These are phyloP conservation scores for Thyridium curvatum DNA, from an alignment of 2,329 filamentous ascomycete species.

Conservation along the genomic window DNA sequence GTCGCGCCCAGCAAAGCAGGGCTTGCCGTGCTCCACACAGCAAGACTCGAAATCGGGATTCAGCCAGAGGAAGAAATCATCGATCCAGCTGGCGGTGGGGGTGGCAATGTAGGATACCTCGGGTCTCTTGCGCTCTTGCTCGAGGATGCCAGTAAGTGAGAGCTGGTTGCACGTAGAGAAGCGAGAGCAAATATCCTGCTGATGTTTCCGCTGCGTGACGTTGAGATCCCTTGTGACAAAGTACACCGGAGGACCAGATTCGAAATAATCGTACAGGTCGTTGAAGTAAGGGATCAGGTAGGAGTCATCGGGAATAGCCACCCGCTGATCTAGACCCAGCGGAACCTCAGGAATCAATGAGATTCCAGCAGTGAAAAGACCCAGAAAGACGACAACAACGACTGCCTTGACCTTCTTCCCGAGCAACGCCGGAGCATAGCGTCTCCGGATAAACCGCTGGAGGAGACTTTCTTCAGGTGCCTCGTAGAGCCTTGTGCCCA, in stretches of 20 bases:
- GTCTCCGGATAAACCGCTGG: slow-evolving; percentile 83
- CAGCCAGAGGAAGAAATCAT: slow-evolving; percentile 96
- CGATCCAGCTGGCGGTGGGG: slow-evolving; percentile 89
- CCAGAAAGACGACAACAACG: slow-evolving; percentile 77
- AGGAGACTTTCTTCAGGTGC: slow-evolving; percentile 77
- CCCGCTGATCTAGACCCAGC: slow-evolving; percentile 87
- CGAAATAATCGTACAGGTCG: slow-evolving; percentile 88
- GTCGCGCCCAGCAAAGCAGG: slow-evolving; percentile 72
- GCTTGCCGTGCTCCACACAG: slow-evolving; percentile 63
- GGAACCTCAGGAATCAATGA: slow-evolving; percentile 79
- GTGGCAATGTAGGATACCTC: slow-evolving; percentile 84
- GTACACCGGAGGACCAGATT: slow-evolving; percentile 88
- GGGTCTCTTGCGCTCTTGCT: slow-evolving; percentile 87
- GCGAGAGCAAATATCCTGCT: slow-evolving; percentile 82
- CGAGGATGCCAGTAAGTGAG: slow-evolving; percentile 83
- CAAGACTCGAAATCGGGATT: slow-evolving; percentile 73
- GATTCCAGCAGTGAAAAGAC: slow-evolving; percentile 77
- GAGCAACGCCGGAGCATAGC: slow-evolving; percentile 77
- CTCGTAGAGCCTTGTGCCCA: slow-evolving; percentile 57
- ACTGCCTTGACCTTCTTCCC: slow-evolving; percentile 72
- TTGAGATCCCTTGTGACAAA: slow-evolving; percentile 85
- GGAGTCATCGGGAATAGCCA: slow-evolving; percentile 87
- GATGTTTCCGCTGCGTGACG: slow-evolving; percentile 65
- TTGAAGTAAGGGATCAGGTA: slow-evolving; percentile 97
- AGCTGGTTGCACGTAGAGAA: slow-evolving; percentile 83